Percentiles rank a stretch among this genome's conserved stretches.
phyloP scores from a whole-genome alignment of 257 asterid genomes.

The Sherardia arvensis region DNA sequence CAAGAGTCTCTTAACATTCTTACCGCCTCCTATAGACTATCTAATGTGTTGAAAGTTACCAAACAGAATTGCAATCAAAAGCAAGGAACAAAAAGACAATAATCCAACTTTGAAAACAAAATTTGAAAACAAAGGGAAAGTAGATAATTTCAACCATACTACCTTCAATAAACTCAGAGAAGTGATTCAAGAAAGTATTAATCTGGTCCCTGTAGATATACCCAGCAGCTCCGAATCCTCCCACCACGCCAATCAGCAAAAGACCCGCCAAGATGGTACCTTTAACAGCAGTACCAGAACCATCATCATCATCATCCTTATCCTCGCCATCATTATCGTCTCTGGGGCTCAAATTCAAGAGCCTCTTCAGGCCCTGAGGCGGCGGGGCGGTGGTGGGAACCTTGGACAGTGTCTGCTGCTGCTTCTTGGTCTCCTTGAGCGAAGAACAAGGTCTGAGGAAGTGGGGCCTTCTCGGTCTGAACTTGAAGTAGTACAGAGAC shows the following conservation, averaged over 20 bases:
- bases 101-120: background rate
- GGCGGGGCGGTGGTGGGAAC: conserved; percentile 57
- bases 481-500: conserved; percentile 23
- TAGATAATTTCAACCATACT: background rate
- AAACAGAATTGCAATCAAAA: background rate
- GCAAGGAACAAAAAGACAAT: background rate
- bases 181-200: conserved; percentile 70
- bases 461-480: conserved; percentile 55
- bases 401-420: conserved; percentile 38
- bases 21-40: background rate
- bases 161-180: conserved; percentile 63
- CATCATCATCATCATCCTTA: conserved; percentile 20
- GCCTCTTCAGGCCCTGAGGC: conserved; percentile 47
- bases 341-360: conserved; percentile 46
- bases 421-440: conserved; percentile 67
- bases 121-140: no score
- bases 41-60: background rate
- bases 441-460: conserved; percentile 83
- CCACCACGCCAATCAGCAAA: conserved; percentile 48
- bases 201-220: conserved; percentile 80
- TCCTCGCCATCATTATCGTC: conserved; percentile 33
- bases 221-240: conserved; percentile 81
- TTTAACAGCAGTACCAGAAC: conserved; percentile 39
- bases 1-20: background rate
- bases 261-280: conserved; percentile 61